Evolutionary conservation across 306 rosid species (phyloP).

Genomic region (Arachis stenosperma): DNA sequence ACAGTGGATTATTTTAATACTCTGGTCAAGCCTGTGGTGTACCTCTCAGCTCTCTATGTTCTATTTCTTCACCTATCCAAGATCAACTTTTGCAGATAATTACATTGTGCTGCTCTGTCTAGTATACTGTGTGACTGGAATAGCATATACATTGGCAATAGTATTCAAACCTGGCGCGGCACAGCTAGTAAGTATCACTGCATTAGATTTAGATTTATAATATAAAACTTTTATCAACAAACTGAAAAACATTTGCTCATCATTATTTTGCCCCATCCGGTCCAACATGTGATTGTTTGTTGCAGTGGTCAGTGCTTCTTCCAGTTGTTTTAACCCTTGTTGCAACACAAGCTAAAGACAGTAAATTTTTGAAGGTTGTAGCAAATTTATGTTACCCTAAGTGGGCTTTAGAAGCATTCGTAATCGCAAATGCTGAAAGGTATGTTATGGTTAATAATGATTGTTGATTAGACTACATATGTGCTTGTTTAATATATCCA

Average conservation of each 20-base stretch:
- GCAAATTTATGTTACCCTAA: conserved; percentile 65
- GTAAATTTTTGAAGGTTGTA: conserved; percentile 52
- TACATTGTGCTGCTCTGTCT: conserved; percentile 72
- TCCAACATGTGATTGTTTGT: conserved; percentile 36
- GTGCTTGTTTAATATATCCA: not conserved
- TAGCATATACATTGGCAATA: conserved; percentile 72
- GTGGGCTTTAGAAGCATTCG: conserved; percentile 84
- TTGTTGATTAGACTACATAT: not conserved
- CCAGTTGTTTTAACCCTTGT: conserved; percentile 79
- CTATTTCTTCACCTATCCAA: conserved; percentile 78
- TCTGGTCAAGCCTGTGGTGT: conserved; percentile 68
- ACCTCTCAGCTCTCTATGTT: conserved; percentile 84
- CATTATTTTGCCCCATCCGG: conserved; percentile 7
- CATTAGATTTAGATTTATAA: conserved; percentile 18
- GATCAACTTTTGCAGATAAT: conserved; percentile 72
- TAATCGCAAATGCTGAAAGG: conserved; percentile 82
- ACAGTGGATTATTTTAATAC: conserved; percentile 77
- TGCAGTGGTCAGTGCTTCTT: conserved; percentile 80
- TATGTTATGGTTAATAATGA: conserved; percentile 26
- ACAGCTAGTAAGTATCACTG: conserved; percentile 62
- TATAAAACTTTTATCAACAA: not conserved
- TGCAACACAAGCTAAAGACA: conserved; percentile 55
- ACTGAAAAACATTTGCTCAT: not conserved
- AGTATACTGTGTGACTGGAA: conserved; percentile 84
- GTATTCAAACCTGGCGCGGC: conserved; percentile 78